These are phyloP conservation scores for Coemansia sp. DNA, from an alignment of 192 early-diverging fungal genomes.

Conservation along the genomic window DNA sequence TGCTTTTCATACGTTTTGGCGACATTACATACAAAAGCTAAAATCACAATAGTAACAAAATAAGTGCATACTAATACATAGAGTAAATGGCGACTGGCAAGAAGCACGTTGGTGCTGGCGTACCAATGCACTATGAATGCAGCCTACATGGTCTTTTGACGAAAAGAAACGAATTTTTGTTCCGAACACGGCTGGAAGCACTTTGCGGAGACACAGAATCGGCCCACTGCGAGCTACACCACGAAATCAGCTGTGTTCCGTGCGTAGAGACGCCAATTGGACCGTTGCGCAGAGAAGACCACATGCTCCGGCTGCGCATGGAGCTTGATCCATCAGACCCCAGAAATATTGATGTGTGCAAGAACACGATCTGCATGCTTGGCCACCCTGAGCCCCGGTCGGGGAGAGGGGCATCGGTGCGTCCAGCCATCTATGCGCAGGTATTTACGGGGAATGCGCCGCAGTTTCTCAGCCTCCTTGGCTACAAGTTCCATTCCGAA, in stretches of 20 bases:
- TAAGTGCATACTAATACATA: neutral
- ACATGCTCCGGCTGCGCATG: slow-evolving; percentile 62
- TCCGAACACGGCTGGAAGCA: slow-evolving; percentile 66
- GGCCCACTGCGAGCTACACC: slow-evolving; percentile 59
- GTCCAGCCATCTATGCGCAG: slow-evolving; percentile 64
- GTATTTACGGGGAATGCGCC: slow-evolving; percentile 65
- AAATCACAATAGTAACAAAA: neutral
- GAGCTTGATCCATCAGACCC: slow-evolving; percentile 49
- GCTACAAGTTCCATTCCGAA: slow-evolving; percentile 73
- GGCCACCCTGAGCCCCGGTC: slow-evolving; percentile 74
- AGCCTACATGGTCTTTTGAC: slow-evolving; percentile 58
- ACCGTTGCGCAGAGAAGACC: slow-evolving; percentile 72
- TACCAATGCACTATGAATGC: slow-evolving; percentile 58
- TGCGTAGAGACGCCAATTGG: slow-evolving; percentile 69
- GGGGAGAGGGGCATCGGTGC: slow-evolving; percentile 59
- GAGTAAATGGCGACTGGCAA: slow-evolving; percentile 37
- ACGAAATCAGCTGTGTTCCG: slow-evolving; percentile 69
- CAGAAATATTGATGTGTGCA: slow-evolving; percentile 44
- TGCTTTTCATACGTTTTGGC: neutral
- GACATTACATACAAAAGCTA: neutral
- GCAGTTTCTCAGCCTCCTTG: slow-evolving; percentile 67
- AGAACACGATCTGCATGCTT: slow-evolving; percentile 62
- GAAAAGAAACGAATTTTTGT: slow-evolving; percentile 48
- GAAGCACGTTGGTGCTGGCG: slow-evolving; percentile 27
- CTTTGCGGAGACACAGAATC: slow-evolving; percentile 65